phyloP scores from a whole-genome alignment of 2,329 filamentous ascomycete species.

The Diaporthe sp. region DNA sequence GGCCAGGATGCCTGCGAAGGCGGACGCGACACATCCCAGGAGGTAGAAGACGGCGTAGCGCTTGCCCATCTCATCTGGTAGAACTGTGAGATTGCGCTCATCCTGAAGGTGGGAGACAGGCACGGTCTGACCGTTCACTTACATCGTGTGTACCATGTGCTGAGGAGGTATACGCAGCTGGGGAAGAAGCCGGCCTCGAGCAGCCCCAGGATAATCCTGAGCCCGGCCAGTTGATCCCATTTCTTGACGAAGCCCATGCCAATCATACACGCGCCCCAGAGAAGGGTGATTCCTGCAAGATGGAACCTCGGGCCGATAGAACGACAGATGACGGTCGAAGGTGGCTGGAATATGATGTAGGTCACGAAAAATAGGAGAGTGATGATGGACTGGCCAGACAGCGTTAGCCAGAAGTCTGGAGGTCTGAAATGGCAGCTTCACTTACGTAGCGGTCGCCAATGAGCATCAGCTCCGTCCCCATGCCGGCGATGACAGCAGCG shows the following conservation, averaged over 20 bases:
- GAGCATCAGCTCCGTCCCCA: constrained; percentile 63
- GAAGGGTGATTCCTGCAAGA: constrained; percentile 65
- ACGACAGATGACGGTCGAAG: constrained; percentile 77
- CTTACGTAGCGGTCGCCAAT: constrained; percentile 62
- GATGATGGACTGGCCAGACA: constrained; percentile 34
- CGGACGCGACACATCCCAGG: constrained; percentile 75
- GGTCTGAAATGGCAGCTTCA: not conserved
- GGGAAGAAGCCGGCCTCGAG: constrained; percentile 82
- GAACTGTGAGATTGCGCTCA: not conserved
- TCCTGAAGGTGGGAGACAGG: not conserved
- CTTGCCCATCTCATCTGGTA: constrained; percentile 75
- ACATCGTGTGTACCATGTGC: constrained; percentile 80
- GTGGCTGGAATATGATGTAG: constrained; percentile 80
- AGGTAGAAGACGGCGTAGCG: constrained; percentile 79
- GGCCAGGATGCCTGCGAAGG: constrained; percentile 77
- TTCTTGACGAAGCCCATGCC: constrained; percentile 74
- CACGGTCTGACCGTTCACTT: constrained; percentile 47
- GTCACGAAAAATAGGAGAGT: constrained; percentile 79
- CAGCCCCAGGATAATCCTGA: constrained; percentile 72
- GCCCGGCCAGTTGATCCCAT: constrained; percentile 65
- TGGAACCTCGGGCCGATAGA: constrained; percentile 74
- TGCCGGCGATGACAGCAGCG: constrained; percentile 79
- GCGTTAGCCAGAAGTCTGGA: not conserved
- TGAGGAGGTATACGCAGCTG: constrained; percentile 78
- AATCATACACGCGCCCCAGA: constrained; percentile 75